These are phyloP conservation scores for Monosporascus sp. DNA, from an alignment of 2,329 filamentous ascomycete genomes.

Conservation along the genomic window DNA sequence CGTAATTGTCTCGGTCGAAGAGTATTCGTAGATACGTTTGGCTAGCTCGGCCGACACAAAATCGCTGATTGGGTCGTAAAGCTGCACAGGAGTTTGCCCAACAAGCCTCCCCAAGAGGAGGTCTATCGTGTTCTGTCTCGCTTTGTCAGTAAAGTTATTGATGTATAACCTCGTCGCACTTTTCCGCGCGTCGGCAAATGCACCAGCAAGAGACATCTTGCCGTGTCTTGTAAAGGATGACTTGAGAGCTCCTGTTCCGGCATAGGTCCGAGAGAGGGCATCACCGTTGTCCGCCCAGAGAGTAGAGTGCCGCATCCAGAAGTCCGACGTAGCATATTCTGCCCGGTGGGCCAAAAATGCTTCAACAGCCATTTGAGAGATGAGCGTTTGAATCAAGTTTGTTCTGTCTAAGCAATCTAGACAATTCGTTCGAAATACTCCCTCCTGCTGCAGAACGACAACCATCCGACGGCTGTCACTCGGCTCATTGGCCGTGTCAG, in stretches of 20 bases:
- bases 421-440: slow-evolving; percentile 94
- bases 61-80: slow-evolving; percentile 94
- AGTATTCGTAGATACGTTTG: slow-evolving; percentile 66
- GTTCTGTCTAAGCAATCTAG: slow-evolving; percentile 93
- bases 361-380: slow-evolving; percentile 89
- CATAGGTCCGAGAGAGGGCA: slow-evolving; percentile 89
- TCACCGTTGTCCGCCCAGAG: slow-evolving; percentile 98
- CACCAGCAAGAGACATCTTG: slow-evolving; percentile 92
- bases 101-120: slow-evolving; percentile 81
- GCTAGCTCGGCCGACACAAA: slow-evolving; percentile 73
- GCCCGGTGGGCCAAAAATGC: slow-evolving; percentile 71
- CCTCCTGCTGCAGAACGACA: slow-evolving; percentile 83
- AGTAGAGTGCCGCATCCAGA: slow-evolving; percentile 87
- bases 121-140: slow-evolving; percentile 89
- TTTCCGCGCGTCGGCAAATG: slow-evolving; percentile 91
- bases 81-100: slow-evolving; percentile 74
- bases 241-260: slow-evolving; percentile 91
- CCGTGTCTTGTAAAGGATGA: slow-evolving; percentile 90
- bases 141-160: slow-evolving; percentile 96
- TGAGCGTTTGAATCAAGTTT: slow-evolving; percentile 91
- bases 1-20: slow-evolving; percentile 65
- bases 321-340: slow-evolving; percentile 67
- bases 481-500: slow-evolving; percentile 31
- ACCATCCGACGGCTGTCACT: slow-evolving; percentile 43
- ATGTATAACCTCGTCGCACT: slow-evolving; percentile 91